These are phyloP conservation scores for Petunia hybrid DNA, from an alignment of 305 asterid species.

Conservation along the genomic window DNA sequence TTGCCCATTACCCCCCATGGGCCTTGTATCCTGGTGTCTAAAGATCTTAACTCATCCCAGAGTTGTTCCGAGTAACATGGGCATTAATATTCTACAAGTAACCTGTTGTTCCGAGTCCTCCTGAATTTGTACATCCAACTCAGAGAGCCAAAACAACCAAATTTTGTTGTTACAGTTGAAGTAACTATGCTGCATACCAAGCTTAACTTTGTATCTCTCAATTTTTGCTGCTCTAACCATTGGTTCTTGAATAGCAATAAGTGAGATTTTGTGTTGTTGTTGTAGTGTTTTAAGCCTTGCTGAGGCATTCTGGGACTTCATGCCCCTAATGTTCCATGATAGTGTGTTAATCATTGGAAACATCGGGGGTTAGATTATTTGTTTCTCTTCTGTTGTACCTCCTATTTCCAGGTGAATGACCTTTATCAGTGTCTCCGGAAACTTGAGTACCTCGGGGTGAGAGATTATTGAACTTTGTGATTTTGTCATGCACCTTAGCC, in stretches of 20 bases:
- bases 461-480: no score
- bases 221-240: neutral
- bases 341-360: neutral
- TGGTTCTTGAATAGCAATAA: neutral
- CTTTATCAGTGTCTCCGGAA: no score
- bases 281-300: neutral
- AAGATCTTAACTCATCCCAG: no score
- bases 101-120: neutral
- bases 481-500: no score
- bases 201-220: neutral
- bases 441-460: no score
- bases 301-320: neutral
- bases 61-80: no score
- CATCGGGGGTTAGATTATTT: neutral
- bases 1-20: no score
- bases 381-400: neutral
- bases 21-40: no score
- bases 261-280: no score
- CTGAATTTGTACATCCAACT: neutral
- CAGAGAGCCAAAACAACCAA: neutral
- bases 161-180: neutral
- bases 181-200: neutral
- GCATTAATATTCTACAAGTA: no score
- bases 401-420: no score
- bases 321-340: neutral